These are phyloP conservation scores for Xylaria venustula DNA, from an alignment of 495 filamentous ascomycete species.

Conservation along the genomic window DNA sequence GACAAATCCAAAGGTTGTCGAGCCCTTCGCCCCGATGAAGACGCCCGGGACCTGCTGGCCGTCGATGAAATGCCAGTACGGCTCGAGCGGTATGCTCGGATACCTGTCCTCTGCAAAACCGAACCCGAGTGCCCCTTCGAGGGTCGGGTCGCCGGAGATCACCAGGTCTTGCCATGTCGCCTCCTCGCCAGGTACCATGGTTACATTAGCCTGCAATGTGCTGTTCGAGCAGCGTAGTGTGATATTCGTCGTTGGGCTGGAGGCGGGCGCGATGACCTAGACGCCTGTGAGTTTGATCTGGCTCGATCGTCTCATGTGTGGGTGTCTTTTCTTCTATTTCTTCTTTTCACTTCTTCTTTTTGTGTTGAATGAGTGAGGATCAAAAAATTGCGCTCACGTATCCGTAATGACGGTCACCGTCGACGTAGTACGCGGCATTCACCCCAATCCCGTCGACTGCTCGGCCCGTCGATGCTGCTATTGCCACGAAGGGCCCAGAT, in stretches of 20 bases:
- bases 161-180: conserved; percentile 5
- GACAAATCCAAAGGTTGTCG: not conserved
- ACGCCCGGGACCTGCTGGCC: conserved; percentile 4
- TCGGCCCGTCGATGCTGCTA: conserved; percentile 3
- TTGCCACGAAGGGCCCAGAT: not conserved
- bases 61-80: conserved; percentile 8
- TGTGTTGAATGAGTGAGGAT: too few species aligned
- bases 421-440: conserved; percentile 2
- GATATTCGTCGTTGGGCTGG: not conserved
- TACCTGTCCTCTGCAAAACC: conserved; percentile 1
- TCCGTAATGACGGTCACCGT: not conserved
- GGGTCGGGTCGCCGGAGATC: conserved; percentile 7
- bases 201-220: conserved; percentile 1
- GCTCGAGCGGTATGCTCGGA: not conserved
- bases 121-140: conserved; percentile 1
- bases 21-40: not conserved
- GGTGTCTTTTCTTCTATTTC: too few species aligned
- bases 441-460: conserved; percentile 3
- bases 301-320: too few species aligned
- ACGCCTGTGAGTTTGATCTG: not conserved
- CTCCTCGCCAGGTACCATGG: not conserved
- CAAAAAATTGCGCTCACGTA: not conserved
- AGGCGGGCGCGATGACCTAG: not conserved
- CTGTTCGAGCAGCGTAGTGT: conserved; percentile 1
- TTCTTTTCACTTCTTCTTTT: too few species aligned